A percentile compares a stretch with the other conserved stretches of the same genome.
Conservation (phyloP, 2,329 filamentous ascomycete genomes). For the Diaporthe sp. region DNA sequence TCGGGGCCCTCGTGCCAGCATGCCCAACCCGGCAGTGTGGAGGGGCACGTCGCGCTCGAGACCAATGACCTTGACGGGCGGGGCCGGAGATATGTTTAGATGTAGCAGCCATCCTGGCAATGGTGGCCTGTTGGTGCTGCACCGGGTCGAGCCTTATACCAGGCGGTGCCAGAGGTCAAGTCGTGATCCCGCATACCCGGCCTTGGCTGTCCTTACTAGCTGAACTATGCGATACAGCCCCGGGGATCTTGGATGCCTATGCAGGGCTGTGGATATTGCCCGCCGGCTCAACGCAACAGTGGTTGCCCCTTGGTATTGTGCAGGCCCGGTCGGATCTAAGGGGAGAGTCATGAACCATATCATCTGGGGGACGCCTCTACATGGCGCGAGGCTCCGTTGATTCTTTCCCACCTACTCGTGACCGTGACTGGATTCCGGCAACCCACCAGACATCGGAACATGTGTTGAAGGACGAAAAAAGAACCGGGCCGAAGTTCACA, state of each 20-base stretch:
- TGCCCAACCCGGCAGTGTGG: background rate
- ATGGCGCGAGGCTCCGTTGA: background rate
- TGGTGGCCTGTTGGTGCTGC: background rate
- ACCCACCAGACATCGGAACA: background rate
- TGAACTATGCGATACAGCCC: slow-evolving; percentile 10
- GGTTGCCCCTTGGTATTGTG: background rate
- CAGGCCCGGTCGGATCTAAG: background rate
- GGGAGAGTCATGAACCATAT: slow-evolving; percentile 21
- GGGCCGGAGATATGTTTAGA: slow-evolving; percentile 24
- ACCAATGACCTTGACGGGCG: background rate
- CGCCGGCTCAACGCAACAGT: slow-evolving; percentile 2
- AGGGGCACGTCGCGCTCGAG: background rate
- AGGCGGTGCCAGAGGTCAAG: background rate
- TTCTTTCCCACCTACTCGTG: background rate
- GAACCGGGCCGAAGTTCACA: background rate
- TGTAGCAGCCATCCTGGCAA: slow-evolving; percentile 9
- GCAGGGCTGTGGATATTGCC: slow-evolving; percentile 5
- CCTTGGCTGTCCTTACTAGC: slow-evolving; percentile 25
- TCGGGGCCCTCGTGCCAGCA: background rate
- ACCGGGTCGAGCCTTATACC: slow-evolving; percentile 8
- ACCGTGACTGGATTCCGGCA: background rate
- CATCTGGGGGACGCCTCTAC: background rate
- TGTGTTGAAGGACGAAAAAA: background rate
- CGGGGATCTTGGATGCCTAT: background rate
- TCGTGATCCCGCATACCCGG: slow-evolving; percentile 14